phyloP scores from a whole-genome alignment of 352 stramenopile genomes.

The Pythium grandisporangium region DNA sequence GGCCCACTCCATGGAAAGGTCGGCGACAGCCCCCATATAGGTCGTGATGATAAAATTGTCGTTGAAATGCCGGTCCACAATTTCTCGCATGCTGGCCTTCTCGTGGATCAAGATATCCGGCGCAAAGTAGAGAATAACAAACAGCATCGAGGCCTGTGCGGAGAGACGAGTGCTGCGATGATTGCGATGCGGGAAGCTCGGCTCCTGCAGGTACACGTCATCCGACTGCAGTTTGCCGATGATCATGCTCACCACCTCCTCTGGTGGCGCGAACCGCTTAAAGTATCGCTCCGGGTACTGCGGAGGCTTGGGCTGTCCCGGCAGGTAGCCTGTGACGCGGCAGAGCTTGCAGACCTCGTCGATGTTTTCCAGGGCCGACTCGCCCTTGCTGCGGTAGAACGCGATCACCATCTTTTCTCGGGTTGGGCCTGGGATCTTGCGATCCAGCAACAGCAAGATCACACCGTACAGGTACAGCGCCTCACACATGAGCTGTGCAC shows the following conservation, averaged over 20 bases:
- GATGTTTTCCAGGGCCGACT: slow-evolving; percentile 84
- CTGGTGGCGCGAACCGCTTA: slow-evolving; percentile 78
- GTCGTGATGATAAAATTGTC: slow-evolving; percentile 95
- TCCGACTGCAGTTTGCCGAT: slow-evolving; percentile 92
- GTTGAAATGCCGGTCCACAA: slow-evolving; percentile 94
- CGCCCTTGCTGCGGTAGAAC: slow-evolving; percentile 83
- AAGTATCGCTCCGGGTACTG: slow-evolving; percentile 86
- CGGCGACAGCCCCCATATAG: slow-evolving; percentile 92
- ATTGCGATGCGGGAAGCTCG: slow-evolving; percentile 88
- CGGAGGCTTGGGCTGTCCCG: slow-evolving; percentile 71
- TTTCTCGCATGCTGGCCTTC: slow-evolving; percentile 89
- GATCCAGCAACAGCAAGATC: slow-evolving; percentile 92
- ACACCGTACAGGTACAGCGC: slow-evolving; percentile 93
- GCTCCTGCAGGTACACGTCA: slow-evolving; percentile 90
- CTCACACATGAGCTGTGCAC: slow-evolving; percentile 92
- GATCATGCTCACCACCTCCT: slow-evolving; percentile 89
- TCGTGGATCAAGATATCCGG: slow-evolving; percentile 90
- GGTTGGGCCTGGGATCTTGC: slow-evolving; percentile 79
- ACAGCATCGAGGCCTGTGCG: slow-evolving; percentile 90
- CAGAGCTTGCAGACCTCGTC: slow-evolving; percentile 90
- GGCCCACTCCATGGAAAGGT: slow-evolving; percentile 90
- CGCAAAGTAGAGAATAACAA: slow-evolving; percentile 93
- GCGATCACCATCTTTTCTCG: slow-evolving; percentile 91
- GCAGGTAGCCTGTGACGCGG: slow-evolving; percentile 85
- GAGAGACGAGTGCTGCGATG: slow-evolving; percentile 89